Conservation (phyloP, 2,329 filamentous ascomycete species). For the Calycina marina region DNA sequence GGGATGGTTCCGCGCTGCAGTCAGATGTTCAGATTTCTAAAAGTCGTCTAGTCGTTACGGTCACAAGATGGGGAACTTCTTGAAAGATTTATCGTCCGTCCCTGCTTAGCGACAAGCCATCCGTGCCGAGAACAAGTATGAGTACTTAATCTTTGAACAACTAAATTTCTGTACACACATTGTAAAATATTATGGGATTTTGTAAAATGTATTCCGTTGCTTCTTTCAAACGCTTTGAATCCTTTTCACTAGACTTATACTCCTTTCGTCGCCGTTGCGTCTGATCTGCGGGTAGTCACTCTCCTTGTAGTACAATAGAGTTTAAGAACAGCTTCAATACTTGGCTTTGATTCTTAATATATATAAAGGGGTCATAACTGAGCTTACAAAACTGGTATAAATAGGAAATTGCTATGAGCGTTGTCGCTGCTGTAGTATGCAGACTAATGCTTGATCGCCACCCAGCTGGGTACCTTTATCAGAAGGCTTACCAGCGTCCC, state of each 20-base stretch:
- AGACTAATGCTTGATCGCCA: background rate
- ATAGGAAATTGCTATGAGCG: background rate
- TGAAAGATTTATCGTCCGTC: background rate
- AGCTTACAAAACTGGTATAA: background rate
- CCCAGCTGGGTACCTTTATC: background rate
- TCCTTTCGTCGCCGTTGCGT: background rate
- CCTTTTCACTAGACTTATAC: background rate
- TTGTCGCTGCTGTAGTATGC: background rate
- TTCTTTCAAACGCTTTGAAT: background rate
- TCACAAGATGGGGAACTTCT: too few relatives aligned
- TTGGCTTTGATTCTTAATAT: background rate
- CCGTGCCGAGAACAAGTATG: background rate
- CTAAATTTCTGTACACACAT: background rate
- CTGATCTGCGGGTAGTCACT: background rate
- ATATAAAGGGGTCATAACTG: background rate
- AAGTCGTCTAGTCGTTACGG: too few relatives aligned
- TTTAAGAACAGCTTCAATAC: background rate
- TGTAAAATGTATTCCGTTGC: background rate
- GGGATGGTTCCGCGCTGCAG: too few relatives aligned
- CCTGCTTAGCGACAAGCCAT: background rate
- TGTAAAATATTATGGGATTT: background rate
- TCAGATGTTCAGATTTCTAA: too few relatives aligned
- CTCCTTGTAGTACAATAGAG: background rate
- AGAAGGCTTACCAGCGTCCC: background rate
- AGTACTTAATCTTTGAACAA: background rate